phyloP scores from a whole-genome alignment of 2,329 filamentous ascomycete species.

The Dactylonectria estremocensis region DNA sequence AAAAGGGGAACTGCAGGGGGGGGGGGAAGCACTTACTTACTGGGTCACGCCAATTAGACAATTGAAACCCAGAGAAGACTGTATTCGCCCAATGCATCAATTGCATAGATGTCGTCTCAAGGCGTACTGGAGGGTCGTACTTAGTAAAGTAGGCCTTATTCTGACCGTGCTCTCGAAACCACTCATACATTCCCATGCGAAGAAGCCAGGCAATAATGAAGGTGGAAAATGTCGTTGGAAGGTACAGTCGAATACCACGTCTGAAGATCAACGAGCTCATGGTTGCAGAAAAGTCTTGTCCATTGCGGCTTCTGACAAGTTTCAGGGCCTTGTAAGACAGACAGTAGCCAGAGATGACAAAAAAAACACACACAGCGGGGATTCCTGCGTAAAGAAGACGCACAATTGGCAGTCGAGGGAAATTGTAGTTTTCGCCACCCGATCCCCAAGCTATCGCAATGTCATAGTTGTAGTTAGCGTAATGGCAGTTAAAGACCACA shows the following conservation, averaged over 20 bases:
- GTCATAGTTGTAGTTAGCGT: conserved; percentile 66
- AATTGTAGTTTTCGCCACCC: conserved; percentile 59
- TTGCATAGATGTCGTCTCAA: too few species aligned
- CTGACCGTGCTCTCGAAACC: conserved; percentile 61
- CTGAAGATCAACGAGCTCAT: conserved; percentile 68
- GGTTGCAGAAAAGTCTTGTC: conserved; percentile 58
- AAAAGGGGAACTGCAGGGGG: too few species aligned
- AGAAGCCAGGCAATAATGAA: conserved; percentile 62
- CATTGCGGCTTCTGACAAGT: conserved; percentile 56
- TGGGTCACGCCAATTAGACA: conserved; percentile 29
- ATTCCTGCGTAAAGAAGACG: conserved; percentile 69
- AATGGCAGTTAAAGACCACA: conserved; percentile 71
- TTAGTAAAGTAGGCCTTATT: conserved; percentile 57
- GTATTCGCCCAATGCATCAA: too few species aligned
- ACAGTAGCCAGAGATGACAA: conserved; percentile 74
- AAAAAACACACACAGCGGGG: conserved; percentile 73
- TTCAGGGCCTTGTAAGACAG: conserved; percentile 68
- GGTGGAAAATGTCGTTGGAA: conserved; percentile 66
- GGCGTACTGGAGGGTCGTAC: too few species aligned
- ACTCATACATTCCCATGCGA: conserved; percentile 63
- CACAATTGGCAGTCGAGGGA: conserved; percentile 68
- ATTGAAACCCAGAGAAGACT: too few species aligned
- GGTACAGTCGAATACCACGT: conserved; percentile 65
- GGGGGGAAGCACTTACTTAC: too few species aligned
- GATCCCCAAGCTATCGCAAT: conserved; percentile 67